Base-by-base conservation (phyloP, 2,329 filamentous ascomycete genomes). In the Rhynchosporium secalis region DNA sequence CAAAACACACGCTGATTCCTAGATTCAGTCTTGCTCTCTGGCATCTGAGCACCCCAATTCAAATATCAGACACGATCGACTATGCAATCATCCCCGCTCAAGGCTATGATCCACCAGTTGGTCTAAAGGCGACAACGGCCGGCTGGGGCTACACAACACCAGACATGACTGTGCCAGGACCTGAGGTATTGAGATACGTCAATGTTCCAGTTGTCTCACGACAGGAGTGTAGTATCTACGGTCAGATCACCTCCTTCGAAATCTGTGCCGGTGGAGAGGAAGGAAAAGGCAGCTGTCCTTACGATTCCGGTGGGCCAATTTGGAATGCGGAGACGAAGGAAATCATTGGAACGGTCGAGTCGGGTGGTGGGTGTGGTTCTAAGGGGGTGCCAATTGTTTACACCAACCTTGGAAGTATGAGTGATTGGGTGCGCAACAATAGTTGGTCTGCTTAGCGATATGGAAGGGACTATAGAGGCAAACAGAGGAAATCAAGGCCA, bases 251-350 rank as follows among this genome's bases (percentile, higher is more conserved):
- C n/a, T 56, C 61, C 58, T 65, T 64, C 56, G 63, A 66, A 67
- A 57, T 67, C 36, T 70, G 68, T 54, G 68, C 68, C 33, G 68
- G 65, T 45, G 57, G 58, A 52, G 65, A 54, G 33, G 66, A 64
- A 52, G 68, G 68, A 36, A 69, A 69, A 38, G 68, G 66, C 40
- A 62, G 63, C 20, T 70, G 68, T 61, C 62, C 65, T 15, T 58
- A 61, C 36, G 68, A 70, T 55, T 63, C 58, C 47, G 68, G 68
- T 62, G 65, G 67, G 58, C 68, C 68, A 56, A 68, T 70, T 20
- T 49, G 66, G 41, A 62, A 68, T 63, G 55, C 65, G 10, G n/a
- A 45, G 15, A 69, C 65, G 41, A 54, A 56, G 10, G 62, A 58
- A 46, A 56, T 70, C 51, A 26, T 65, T 5, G 68, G 68, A n/a